Percentiles rank a stretch among this genome's conserved stretches.
Evolutionary conservation across 345 rosid species (phyloP).

Genomic region (Aegle marmelos): DNA sequence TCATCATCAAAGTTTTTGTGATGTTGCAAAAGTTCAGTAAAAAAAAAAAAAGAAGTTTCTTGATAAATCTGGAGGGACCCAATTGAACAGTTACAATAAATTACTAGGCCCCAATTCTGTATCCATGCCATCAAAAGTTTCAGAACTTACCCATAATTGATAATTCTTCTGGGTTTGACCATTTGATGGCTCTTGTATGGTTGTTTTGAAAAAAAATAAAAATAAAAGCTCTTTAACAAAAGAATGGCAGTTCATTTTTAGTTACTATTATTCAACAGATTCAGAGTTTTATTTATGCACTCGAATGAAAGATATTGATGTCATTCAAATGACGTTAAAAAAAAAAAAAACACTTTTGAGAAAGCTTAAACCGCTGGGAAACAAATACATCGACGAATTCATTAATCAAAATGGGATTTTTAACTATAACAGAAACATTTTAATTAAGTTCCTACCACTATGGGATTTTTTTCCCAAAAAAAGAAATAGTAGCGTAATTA

Average conservation of each 20-base stretch:
- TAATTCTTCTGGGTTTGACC: background rate
- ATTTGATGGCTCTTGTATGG: background rate
- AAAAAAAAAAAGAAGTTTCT: background rate
- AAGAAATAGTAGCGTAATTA: too few species aligned
- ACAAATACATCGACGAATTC: too few species aligned
- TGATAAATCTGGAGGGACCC: slow-evolving; percentile 2
- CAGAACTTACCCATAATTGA: slow-evolving; percentile 1
- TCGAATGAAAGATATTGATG: background rate
- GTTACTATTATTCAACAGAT: background rate
- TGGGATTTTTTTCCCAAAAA: too few species aligned
- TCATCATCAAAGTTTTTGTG: background rate
- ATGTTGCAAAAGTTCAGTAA: background rate
- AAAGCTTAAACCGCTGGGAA: too few species aligned
- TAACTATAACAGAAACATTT: too few species aligned
- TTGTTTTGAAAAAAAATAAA: too few species aligned
- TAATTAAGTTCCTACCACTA: too few species aligned
- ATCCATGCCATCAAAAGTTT: background rate
- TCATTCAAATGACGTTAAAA: background rate
- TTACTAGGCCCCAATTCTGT: background rate
- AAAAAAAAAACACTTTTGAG: background rate
- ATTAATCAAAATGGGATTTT: too few species aligned
- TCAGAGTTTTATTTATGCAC: background rate
- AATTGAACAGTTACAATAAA: background rate
- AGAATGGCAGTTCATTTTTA: background rate
- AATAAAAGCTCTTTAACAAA: too few species aligned